Evolutionary conservation across 1,139 yeast genomes (phyloP), one percentile per base, ranked within the genome.

Genomic region (Nakaseomyces sp.): DNA sequence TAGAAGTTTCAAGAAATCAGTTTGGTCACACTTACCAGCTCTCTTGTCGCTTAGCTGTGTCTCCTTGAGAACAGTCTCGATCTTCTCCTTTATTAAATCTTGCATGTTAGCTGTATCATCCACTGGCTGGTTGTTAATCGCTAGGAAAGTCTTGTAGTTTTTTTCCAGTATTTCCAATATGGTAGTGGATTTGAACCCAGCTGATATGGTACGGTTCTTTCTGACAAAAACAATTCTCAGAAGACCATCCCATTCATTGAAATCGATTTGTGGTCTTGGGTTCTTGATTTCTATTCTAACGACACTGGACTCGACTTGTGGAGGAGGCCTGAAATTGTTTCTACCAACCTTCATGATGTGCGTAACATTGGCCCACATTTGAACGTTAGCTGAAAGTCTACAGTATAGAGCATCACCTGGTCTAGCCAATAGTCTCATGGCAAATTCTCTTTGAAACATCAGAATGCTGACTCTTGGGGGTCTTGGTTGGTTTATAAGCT

Each of bases 291-390:
- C 98, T 43, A 91, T 80, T 60, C 95, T 76, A 17, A 91, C 97
- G 41, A 91, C 98, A 35, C 95, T 82, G 0, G 96, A 87, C 65
- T 91, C 99, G 47, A 91, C 99, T 64, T 91, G 91, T 46, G 99
- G 99, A 17, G 99, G 99, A 31, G 99, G 99, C 53, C 96, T 75
- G 72, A 91, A 91, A 61, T 91, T 91, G 64, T 93, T 93, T 61
- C 80, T 82, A 26, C 98, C 97, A 33, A 91, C 98, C 65, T 93
- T 93, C 99, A 91, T 91, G 46, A 91, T 86, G 65, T 91, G 98
- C 6, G 95, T 88, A 18, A 93, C 96, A 52, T 86, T 86, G 18
- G 97, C 96, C 97, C 98, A 91, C 97, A 91, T 89, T 61, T 91
- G 98, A 0, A 91, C 97, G 60, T 91, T 93, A 28, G 95, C 98